phyloP scores from a whole-genome alignment of 768 basidiomycete species.

The Leccinum disarticulatum region DNA sequence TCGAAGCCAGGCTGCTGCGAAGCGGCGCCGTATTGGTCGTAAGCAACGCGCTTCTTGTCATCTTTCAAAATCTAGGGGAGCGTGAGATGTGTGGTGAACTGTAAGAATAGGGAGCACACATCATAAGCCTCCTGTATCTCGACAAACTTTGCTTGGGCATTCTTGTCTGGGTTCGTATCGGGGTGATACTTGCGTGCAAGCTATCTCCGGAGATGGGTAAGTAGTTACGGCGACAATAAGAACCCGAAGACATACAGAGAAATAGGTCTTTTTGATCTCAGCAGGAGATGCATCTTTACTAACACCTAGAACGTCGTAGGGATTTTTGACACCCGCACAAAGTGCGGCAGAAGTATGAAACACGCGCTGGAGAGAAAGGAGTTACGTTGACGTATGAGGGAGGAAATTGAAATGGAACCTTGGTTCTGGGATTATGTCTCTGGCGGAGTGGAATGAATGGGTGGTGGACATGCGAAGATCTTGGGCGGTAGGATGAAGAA shows the following conservation, averaged over 20 bases:
- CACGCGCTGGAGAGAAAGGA: slow-evolving; percentile 50
- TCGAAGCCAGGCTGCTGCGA: slow-evolving; percentile 95
- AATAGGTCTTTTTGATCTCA: slow-evolving; percentile 98
- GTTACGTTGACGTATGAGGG: slow-evolving; percentile 19
- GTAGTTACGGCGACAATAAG: slow-evolving; percentile 14
- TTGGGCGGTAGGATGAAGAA: slow-evolving; percentile 39
- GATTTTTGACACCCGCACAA: slow-evolving; percentile 66
- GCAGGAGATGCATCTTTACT: slow-evolving; percentile 75
- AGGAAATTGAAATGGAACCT: slow-evolving; percentile 35
- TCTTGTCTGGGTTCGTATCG: slow-evolving; percentile 92
- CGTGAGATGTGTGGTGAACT: slow-evolving; percentile 20
- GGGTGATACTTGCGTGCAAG: slow-evolving; percentile 98
- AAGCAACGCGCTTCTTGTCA: slow-evolving; percentile 87
- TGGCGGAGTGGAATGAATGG: slow-evolving; percentile 16
- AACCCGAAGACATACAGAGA: slow-evolving; percentile 60
- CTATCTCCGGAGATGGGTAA: slow-evolving; percentile 42
- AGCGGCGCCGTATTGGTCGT: slow-evolving; percentile 89
- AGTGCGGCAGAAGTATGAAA: slow-evolving; percentile 68
- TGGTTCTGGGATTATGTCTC: slow-evolving; percentile 32
- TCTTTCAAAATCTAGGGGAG: slow-evolving; percentile 80
- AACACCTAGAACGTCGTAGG: slow-evolving; percentile 90
- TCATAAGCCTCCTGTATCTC: slow-evolving; percentile 99
- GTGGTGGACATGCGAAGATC: slow-evolving; percentile 35
- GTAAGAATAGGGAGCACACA: slow-evolving; percentile 46
- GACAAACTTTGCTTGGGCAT: slow-evolving; percentile 87